A percentile compares a stretch with the other conserved stretches of the same genome.
phyloP scores from a whole-genome alignment of 1,284 basidiomycete genomes.

The Puccinia triticina region DNA sequence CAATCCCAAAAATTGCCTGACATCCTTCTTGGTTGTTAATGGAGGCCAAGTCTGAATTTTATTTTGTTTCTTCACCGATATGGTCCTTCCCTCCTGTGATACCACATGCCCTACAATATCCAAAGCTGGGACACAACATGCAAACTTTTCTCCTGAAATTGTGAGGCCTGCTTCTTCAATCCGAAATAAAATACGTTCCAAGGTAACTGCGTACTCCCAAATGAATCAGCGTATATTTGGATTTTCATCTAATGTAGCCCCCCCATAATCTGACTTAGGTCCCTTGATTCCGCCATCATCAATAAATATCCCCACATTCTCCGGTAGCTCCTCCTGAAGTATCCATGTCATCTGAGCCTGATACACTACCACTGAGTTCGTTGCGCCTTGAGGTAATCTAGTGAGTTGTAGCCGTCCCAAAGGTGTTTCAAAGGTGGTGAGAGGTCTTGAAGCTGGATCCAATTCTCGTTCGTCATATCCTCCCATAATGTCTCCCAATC shows the following conservation, averaged over 20 bases:
- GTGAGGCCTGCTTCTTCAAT: not conserved
- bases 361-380: slow-evolving; percentile 14
- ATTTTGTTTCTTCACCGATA: not conserved
- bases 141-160: not conserved
- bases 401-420: not conserved
- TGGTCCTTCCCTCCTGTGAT: not conserved
- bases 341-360: slow-evolving; percentile 15
- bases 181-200: not conserved
- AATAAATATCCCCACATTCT: slow-evolving; percentile 22
- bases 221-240: not conserved
- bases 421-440: not conserved
- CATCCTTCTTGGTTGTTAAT: not conserved
- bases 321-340: not conserved
- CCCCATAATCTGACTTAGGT: not conserved
- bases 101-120: slow-evolving; percentile 7
- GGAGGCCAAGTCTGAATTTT: slow-evolving; percentile 10
- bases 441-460: not conserved
- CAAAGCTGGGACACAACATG: slow-evolving; percentile 13
- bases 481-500: not conserved
- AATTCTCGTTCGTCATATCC: not conserved
- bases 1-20: slow-evolving; percentile 9
- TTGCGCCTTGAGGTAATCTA: slow-evolving; percentile 13
- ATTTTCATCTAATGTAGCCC: not conserved
- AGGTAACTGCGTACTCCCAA: not conserved
- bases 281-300: slow-evolving; percentile 25